Percentiles rank a stretch among this genome's conserved stretches.
These are phyloP conservation scores for Talaromyces sp. DNA, from an alignment of 2,329 filamentous ascomycete genomes.

Conservation along the genomic window DNA sequence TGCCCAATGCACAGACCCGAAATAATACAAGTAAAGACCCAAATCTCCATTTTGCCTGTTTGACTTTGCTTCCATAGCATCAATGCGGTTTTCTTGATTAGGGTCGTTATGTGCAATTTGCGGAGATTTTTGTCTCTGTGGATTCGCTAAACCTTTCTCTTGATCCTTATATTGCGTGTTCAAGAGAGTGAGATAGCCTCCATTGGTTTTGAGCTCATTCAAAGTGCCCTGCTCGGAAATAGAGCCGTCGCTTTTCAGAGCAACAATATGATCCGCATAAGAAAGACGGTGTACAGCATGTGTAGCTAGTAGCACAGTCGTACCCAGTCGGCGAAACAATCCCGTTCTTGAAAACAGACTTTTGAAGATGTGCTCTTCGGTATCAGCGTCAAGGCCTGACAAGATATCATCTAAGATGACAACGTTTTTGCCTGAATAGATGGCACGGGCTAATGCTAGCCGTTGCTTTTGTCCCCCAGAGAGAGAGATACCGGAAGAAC, in stretches of 20 bases:
- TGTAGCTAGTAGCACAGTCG: slow-evolving; percentile 4
- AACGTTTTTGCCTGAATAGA: slow-evolving; percentile 69
- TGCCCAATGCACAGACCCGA: slow-evolving; percentile 32
- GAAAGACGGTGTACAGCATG: slow-evolving; percentile 33
- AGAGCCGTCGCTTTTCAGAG: slow-evolving; percentile 31
- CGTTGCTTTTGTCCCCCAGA: slow-evolving; percentile 84
- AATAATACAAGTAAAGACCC: slow-evolving; percentile 38
- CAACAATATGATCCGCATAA: slow-evolving; percentile 39
- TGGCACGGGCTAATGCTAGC: slow-evolving; percentile 72
- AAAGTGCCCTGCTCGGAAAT: slow-evolving; percentile 39
- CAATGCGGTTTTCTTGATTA: neutral
- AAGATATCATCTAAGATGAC: slow-evolving; percentile 82
- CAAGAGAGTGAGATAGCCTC: slow-evolving; percentile 38
- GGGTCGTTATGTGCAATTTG: neutral
- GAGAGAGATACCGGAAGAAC: slow-evolving; percentile 62
- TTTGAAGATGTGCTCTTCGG: slow-evolving; percentile 41
- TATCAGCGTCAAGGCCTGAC: slow-evolving; percentile 64
- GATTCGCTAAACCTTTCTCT: neutral
- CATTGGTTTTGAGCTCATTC: slow-evolving; percentile 26
- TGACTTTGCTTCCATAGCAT: slow-evolving; percentile 17
- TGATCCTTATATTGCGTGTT: slow-evolving; percentile 16
- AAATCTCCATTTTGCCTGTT: slow-evolving; percentile 34
- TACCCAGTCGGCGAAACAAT: slow-evolving; percentile 5
- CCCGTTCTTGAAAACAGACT: slow-evolving; percentile 9
- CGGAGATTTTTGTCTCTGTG: neutral